A percentile compares a stretch with the other conserved stretches of the same genome.
Conservation (phyloP, 495 filamentous ascomycete genomes). For the Hypoxylon fuscum region DNA sequence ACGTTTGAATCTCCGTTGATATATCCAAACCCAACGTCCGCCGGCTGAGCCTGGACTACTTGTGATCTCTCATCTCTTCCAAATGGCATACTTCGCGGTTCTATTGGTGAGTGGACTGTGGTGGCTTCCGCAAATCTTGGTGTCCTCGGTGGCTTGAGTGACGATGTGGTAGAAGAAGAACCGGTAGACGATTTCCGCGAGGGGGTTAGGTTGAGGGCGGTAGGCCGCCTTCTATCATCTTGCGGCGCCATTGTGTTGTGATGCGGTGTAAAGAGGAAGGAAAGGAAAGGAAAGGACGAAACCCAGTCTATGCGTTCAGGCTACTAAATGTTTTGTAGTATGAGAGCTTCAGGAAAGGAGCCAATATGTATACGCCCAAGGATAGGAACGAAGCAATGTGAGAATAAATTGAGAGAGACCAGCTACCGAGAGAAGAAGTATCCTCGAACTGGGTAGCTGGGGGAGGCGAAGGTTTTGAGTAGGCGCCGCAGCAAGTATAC, state of each 20-base stretch:
- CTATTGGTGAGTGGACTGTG: constrained; percentile 84
- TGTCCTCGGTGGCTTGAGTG: constrained; percentile 79
- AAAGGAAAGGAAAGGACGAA: constrained; percentile 45
- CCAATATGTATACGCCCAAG: constrained; percentile 32
- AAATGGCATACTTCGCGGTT: constrained; percentile 71
- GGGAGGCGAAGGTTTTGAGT: constrained; percentile 63
- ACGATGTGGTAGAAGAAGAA: constrained; percentile 64
- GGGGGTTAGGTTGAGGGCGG: constrained; percentile 57
- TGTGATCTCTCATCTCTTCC: constrained; percentile 65
- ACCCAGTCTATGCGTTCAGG: constrained; percentile 39
- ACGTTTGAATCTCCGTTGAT: constrained; percentile 67
- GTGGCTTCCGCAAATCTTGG: constrained; percentile 93
- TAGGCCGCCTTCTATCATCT: constrained; percentile 62
- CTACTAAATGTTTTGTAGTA: constrained; percentile 28
- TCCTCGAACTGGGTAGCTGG: constrained; percentile 43
- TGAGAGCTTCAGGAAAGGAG: constrained; percentile 31
- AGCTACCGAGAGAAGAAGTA: constrained; percentile 59
- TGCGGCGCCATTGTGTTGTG: constrained; percentile 37
- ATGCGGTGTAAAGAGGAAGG: constrained; percentile 27
- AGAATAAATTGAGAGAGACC: constrained; percentile 60
- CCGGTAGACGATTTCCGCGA: constrained; percentile 57
- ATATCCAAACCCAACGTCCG: constrained; percentile 93
- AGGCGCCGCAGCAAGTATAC: constrained; percentile 52
- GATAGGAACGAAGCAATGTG: constrained; percentile 43
- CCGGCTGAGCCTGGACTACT: constrained; percentile 71